phyloP scores from a whole-genome alignment of 2,329 filamentous ascomycete genomes.

The Lachnellula occidentalis region DNA sequence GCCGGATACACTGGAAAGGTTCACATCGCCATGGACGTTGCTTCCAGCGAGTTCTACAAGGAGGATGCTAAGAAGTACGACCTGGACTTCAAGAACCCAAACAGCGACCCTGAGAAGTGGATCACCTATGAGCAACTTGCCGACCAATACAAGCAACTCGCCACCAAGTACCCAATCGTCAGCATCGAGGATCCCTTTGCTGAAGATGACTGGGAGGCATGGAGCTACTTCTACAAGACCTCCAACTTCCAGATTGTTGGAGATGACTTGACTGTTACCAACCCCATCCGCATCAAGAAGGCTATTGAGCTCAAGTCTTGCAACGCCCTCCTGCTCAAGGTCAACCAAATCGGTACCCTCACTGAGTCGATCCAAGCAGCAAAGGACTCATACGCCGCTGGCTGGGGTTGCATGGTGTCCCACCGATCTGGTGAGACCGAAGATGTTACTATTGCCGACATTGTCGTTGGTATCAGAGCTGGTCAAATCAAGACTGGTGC shows the following conservation, averaged over 20 bases:
- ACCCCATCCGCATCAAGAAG: conserved; percentile 99
- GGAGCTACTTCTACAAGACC: conserved; percentile 99
- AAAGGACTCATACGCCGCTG: conserved; percentile 93
- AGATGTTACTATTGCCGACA: conserved; percentile 98
- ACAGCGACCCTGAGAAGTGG: conserved; percentile 95
- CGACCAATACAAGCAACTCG: conserved; percentile 79
- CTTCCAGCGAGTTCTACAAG: conserved; percentile 99
- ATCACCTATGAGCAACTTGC: conserved; percentile 97
- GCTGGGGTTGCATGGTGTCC: conserved; percentile 99
- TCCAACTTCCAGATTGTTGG: conserved; percentile 97
- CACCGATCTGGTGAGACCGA: conserved; percentile 99
- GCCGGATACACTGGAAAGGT: conserved; percentile 94
- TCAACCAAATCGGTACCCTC: conserved; percentile 99
- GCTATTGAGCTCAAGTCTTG: conserved; percentile 98
- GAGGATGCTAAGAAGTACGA: conserved; percentile 97
- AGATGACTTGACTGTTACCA: conserved; percentile 98
- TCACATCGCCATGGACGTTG: conserved; percentile 98
- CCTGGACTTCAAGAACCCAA: conserved; percentile 99
- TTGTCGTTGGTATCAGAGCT: conserved; percentile 91
- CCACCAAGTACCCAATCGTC: conserved; percentile 96
- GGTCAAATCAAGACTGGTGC: conserved; percentile 99
- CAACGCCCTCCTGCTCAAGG: conserved; percentile 97
- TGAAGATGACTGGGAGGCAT: conserved; percentile 99
- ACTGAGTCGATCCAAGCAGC: conserved; percentile 98
- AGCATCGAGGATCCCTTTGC: conserved; percentile 98